Conservation (phyloP, 2,329 filamentous ascomycete genomes). For the Calonectria leucothoes region DNA sequence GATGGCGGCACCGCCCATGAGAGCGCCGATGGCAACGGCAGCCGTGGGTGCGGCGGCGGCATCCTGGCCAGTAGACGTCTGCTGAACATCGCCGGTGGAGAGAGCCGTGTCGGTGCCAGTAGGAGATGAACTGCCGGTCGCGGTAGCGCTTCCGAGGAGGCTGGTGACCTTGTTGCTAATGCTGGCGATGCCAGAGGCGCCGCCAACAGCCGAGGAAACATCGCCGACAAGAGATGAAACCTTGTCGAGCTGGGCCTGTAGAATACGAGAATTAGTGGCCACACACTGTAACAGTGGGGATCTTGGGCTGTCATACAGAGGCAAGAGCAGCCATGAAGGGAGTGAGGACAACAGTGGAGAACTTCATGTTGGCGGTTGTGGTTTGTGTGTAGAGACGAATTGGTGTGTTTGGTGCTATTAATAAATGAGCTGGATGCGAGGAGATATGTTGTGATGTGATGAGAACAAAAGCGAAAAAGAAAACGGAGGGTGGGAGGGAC, state of each 20-base stretch:
- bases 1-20: neutral
- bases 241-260: neutral
- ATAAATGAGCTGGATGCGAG: neutral
- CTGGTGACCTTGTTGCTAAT: neutral
- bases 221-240: neutral
- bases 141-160: neutral
- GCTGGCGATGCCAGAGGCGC: neutral
- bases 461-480: neutral
- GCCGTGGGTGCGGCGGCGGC: neutral
- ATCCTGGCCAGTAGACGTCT: neutral
- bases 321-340: neutral
- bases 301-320: neutral
- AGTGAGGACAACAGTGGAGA: neutral
- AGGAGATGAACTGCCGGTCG: too few relatives aligned
- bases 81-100: neutral
- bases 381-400: neutral
- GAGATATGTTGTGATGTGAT: neutral
- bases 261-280: neutral
- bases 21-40: neutral
- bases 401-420: neutral
- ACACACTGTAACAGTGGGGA: neutral
- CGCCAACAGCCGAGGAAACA: neutral
- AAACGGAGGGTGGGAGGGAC: neutral
- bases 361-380: neutral
- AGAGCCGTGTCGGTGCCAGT: neutral